A percentile compares a stretch with the other conserved stretches of the same genome.
Conservation (phyloP, 2,329 filamentous ascomycete species). For the Zopfia rhizophila region DNA sequence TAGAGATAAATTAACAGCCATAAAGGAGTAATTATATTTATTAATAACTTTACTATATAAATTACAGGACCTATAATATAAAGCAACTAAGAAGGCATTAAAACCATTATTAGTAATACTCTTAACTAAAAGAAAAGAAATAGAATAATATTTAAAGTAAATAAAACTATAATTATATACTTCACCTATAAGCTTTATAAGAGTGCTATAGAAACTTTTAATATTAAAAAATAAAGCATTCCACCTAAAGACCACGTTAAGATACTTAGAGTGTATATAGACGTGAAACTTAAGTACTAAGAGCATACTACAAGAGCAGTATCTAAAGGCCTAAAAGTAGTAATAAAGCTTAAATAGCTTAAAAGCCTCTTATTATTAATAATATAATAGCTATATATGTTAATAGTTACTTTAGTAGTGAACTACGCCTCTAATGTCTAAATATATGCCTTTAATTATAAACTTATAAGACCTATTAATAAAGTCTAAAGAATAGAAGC, state of each 20-base stretch:
- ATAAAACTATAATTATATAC: slow-evolving; percentile 48
- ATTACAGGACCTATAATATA: slow-evolving; percentile 13
- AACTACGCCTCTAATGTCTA: slow-evolving; percentile 20
- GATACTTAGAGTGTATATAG: slow-evolving; percentile 24
- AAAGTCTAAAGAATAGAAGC: slow-evolving; percentile 20
- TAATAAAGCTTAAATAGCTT: slow-evolving; percentile 17
- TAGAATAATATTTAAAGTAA: slow-evolving; percentile 42
- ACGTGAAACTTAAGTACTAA: slow-evolving; percentile 23
- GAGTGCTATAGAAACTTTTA: not conserved
- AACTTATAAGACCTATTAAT: slow-evolving; percentile 17
- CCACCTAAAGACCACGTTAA: slow-evolving; percentile 21
- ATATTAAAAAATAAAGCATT: slow-evolving; percentile 16
- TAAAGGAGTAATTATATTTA: too few species aligned
- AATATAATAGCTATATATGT: slow-evolving; percentile 20
- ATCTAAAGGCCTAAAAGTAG: slow-evolving; percentile 21
- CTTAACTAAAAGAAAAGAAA: slow-evolving; percentile 35
- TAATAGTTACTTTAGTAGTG: slow-evolving; percentile 14
- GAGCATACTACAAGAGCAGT: slow-evolving; percentile 23
- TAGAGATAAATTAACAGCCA: too few species aligned
- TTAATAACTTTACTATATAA: slow-evolving; percentile 28
- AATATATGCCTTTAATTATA: slow-evolving; percentile 19
- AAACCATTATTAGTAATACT: slow-evolving; percentile 16
- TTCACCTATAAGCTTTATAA: slow-evolving; percentile 34
- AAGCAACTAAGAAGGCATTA: slow-evolving; percentile 17
- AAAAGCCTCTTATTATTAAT: slow-evolving; percentile 18